Evolutionary conservation across 2,329 filamentous ascomycete genomes (phyloP).

Genomic region (Coleophoma eucalyptorum): DNA sequence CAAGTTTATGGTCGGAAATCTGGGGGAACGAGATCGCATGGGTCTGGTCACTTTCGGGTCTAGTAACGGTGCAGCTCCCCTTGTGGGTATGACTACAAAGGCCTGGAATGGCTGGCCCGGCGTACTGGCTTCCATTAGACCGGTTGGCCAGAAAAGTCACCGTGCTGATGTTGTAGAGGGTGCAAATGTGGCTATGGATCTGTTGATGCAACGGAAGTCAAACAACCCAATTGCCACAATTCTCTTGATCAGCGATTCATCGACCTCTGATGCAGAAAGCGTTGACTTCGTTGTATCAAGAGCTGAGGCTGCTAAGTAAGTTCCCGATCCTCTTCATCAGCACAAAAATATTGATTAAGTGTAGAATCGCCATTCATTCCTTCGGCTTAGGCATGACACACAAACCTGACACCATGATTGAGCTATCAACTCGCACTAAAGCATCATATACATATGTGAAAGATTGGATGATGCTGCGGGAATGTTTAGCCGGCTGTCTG

Average conservation of each 20-base stretch:
- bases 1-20: conserved; percentile 83
- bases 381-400: conserved; percentile 96
- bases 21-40: conserved; percentile 94
- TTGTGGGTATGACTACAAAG: conserved; percentile 98
- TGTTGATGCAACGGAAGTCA: conserved; percentile 95
- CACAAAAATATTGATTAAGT: conserved; percentile 14
- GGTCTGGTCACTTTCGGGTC: conserved; percentile 96
- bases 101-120: conserved; percentile 89
- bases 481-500: conserved; percentile 90
- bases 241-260: conserved; percentile 94
- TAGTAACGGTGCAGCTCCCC: conserved; percentile 84
- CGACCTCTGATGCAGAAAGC: conserved; percentile 88
- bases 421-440: conserved; percentile 91
- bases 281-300: conserved; percentile 97
- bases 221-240: conserved; percentile 95
- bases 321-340: conserved; percentile 18
- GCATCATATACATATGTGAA: conserved; percentile 98
- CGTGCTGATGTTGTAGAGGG: conserved; percentile 96
- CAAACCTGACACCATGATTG: conserved; percentile 98
- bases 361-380: conserved; percentile 86
- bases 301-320: conserved; percentile 93
- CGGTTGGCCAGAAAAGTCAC: conserved; percentile 93
- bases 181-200: conserved; percentile 96
- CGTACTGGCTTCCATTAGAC: conserved; percentile 81
- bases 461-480: conserved; percentile 99